phyloP scores from a whole-genome alignment of 2,329 filamentous ascomycete species.

The Fusarium sp. region DNA sequence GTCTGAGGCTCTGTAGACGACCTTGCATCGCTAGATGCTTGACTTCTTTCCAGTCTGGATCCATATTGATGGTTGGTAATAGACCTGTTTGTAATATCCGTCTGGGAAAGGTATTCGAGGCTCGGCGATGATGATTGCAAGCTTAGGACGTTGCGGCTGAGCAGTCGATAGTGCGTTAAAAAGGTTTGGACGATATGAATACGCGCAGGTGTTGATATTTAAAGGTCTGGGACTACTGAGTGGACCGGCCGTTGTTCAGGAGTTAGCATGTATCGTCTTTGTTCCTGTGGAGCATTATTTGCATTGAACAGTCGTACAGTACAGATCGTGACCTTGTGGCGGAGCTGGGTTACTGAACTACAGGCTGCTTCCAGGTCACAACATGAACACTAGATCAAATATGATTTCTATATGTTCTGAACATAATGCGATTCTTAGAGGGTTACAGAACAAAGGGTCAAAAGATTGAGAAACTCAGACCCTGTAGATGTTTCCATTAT shows the following conservation, averaged over 20 bases:
- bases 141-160: not conserved
- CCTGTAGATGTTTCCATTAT: not conserved
- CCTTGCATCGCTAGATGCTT: not conserved
- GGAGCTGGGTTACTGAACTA: not conserved
- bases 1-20: not conserved
- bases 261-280: not conserved
- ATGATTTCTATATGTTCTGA: too few relatives aligned
- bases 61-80: rapidly evolving
- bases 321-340: not conserved
- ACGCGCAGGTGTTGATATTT: not conserved
- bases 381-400: not conserved
- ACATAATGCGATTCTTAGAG: rapidly evolving
- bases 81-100: rapidly evolving
- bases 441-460: rapidly evolving
- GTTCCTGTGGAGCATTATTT: not conserved
- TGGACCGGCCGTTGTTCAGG: rapidly evolving
- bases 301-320: not conserved
- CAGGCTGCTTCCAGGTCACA: rapidly evolving
- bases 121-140: not conserved
- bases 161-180: too few relatives aligned
- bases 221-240: not conserved
- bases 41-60: not conserved
- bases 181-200: rapidly evolving
- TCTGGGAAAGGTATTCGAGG: rapidly evolving
- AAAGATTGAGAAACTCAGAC: not conserved